Conservation (phyloP, 2,329 filamentous ascomycete genomes). For the Grosmannia clavigera region DNA sequence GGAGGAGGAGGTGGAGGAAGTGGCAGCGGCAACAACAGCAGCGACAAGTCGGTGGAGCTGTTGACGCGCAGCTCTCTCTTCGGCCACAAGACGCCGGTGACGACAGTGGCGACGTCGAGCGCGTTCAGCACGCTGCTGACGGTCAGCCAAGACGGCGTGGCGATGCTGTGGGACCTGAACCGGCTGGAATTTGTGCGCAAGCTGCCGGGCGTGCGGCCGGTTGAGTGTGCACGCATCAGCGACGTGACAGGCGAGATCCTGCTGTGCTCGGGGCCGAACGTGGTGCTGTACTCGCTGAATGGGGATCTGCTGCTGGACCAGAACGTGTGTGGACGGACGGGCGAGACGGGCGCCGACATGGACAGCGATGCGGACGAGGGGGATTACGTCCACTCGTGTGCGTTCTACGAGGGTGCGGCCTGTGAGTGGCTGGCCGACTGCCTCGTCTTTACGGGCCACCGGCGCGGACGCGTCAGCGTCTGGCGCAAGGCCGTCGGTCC, state of each 20-base stretch:
- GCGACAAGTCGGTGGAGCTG: constrained; percentile 62
- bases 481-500: constrained; percentile 45
- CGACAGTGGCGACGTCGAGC: constrained; percentile 69
- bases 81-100: constrained; percentile 77
- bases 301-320: constrained; percentile 73
- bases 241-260: constrained; percentile 85
- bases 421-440: constrained; percentile 87
- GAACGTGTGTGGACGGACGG: constrained; percentile 45
- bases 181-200: constrained; percentile 74
- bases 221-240: constrained; percentile 74
- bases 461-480: constrained; percentile 70
- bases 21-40: background rate
- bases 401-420: constrained; percentile 82
- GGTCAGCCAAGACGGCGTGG: constrained; percentile 66
- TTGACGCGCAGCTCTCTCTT: constrained; percentile 71
- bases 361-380: background rate
- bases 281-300: constrained; percentile 78
- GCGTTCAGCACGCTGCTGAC: constrained; percentile 83
- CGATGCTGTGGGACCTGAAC: constrained; percentile 87
- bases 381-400: constrained; percentile 66
- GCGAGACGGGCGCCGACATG: background rate
- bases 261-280: constrained; percentile 62
- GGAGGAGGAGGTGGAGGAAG: constrained; percentile 35
- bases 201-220: constrained; percentile 41
- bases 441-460: constrained; percentile 81